Evolutionary conservation across 768 basidiomycete genomes (phyloP), one percentile per base, ranked within the genome.

Genomic region (Suillus occidentalis): DNA sequence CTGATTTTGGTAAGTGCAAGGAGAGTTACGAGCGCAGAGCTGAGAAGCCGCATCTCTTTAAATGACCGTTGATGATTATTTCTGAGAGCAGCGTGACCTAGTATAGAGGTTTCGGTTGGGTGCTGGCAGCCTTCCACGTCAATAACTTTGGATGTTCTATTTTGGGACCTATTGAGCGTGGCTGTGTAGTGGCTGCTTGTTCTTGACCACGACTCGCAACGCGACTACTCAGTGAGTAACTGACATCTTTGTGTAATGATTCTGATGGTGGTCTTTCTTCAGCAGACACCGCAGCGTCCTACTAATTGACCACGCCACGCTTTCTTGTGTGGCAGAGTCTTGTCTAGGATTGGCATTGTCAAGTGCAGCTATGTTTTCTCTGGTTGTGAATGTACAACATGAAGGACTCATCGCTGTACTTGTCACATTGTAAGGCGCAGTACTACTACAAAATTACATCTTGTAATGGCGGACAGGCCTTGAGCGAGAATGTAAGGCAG

Each of bases 401-500:
- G 22, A 8, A 28, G 14, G 13, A 16, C 50, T 8, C 50, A 0
- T 50, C 50, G 4, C 16, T 50, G 25, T 3, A 9, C 50, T 25
- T 9, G 47, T 3, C 22, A 7, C 4, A 4, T 50, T 12, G 16
- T 50, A 2, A 3, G 16, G 7, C 49, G 49, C 25, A 20, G 18
- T 28, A 9, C 31, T 31, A 31, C 63, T 80, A 75, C 42, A 83
- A 78, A 45, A 88, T 58, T 4, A 75, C 42, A 22, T 81, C 80
- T 71, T 83, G 79, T 39, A 92, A 61, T 12, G 79, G 77, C 13
- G 82, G 61, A 91, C 72, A 18, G 88, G 88, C 64, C 39, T 45
- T 70, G 66, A 65, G 66, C 67, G 31, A 49, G 63, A 4, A 22
- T 14, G 31, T 42, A 20, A 20, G 42, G 45, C 36, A 43, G 42